Percentiles rank a stretch among this genome's conserved stretches.
Conservation (phyloP, 345 rosid genomes). For the Ceriops zippeliana region DNA sequence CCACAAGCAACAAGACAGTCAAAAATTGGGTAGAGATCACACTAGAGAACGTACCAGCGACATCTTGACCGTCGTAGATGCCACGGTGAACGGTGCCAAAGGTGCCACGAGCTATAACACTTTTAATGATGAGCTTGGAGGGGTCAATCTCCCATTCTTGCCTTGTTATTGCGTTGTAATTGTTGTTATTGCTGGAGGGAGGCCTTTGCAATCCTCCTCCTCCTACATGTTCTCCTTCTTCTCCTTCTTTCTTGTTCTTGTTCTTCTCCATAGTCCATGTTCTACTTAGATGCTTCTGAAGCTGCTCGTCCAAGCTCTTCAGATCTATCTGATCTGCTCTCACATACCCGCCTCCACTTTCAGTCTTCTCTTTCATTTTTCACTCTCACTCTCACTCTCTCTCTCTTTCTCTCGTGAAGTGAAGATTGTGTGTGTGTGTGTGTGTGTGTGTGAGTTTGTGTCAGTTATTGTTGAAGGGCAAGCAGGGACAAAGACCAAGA, state of each 20-base stretch:
- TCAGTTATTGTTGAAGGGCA: neutral
- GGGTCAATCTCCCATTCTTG: constrained; percentile 37
- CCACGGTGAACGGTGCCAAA: constrained; percentile 32
- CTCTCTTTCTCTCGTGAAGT: neutral
- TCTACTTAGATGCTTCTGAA: constrained; percentile 22
- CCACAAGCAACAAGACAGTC: neutral
- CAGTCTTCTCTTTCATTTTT: constrained; percentile 23
- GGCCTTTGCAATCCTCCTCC: neutral
- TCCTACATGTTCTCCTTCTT: constrained; percentile 11
- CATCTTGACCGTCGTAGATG: constrained; percentile 31
- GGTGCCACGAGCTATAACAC: constrained; percentile 32
- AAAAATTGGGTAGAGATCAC: neutral
- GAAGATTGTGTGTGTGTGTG: too few species aligned
- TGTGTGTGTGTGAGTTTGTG: neutral
- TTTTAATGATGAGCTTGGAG: constrained; percentile 22
- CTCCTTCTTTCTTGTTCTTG: constrained; percentile 13
- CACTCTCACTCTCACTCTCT: constrained; percentile 18
- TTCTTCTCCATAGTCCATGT: constrained; percentile 22
- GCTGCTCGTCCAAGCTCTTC: constrained; percentile 34
- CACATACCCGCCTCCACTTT: constrained; percentile 27
- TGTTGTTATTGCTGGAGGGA: neutral
- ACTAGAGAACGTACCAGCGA: constrained; percentile 29
- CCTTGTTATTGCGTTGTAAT: constrained; percentile 7
- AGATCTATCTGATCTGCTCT: constrained; percentile 34
- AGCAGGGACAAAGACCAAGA: constrained; percentile 10